Base-by-base conservation (phyloP, 208 protist genomes). In the Acanthamoeba rhysodes region DNA sequence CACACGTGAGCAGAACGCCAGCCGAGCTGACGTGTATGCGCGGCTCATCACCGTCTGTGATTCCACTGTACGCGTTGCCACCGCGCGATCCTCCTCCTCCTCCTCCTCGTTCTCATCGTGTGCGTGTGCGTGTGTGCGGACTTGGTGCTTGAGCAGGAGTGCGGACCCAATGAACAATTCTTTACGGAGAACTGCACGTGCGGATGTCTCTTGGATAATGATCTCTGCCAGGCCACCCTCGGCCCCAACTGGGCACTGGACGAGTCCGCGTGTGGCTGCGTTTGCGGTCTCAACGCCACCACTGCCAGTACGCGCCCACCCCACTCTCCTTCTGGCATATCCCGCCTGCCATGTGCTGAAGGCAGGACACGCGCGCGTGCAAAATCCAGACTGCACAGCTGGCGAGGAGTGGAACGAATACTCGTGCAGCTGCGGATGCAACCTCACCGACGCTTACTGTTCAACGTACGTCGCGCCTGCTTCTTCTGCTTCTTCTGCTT, bases 341-440 rank as follows among this genome's bases (percentile, higher is more conserved):
- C 27, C 16, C 27, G 7, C 22, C 22, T 24, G 3, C 62, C 9
- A 6, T 29, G 57, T 24, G 57, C 57, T 24, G 4, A 16, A 27
- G 57, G 22, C 55, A 12, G 55, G 55, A 22, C 10, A 7, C 22
- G 1, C 20, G 0, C 4, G 24, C 12, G 62, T 29, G 6, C 62
- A 22, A 68, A 22, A 59, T 22, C 53, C 62, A 68, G 74, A 84
- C 29, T 84, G 74, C 74, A 24, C 74, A 20, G 74, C 22, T 34
- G 74, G 74, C 29, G 16, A 27, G 8, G 0, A 12, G 1, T 84
- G 20, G 20, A 84, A 29, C 24, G 24, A 16, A 9, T 29, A 45
- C 20, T 57, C 34, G 7, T 84, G 74, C 74, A 84, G 74, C 74
- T 84, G 74, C 12, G 74, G 74, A n/a, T 84, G 74, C 45, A 53